Percentiles rank a stretch among this genome's conserved stretches.
phyloP scores from a whole-genome alignment of 2,329 filamentous ascomycete species.

The Didymella keratinophila region DNA sequence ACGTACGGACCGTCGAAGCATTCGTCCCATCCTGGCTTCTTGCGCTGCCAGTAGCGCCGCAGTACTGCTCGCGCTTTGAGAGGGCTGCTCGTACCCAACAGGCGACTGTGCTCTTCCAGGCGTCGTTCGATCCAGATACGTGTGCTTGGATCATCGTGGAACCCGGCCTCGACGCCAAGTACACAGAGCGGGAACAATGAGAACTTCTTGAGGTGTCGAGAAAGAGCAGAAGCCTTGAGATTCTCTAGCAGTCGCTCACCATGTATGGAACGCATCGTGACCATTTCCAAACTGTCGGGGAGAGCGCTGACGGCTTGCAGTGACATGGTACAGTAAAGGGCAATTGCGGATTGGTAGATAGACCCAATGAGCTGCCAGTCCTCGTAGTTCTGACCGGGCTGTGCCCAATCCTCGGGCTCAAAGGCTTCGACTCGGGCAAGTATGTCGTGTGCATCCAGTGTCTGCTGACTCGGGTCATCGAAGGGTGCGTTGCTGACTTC shows the following conservation, averaged over 20 bases:
- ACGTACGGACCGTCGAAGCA: conserved; percentile 40
- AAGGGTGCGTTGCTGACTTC: conserved; percentile 22
- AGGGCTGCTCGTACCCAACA: conserved; percentile 33
- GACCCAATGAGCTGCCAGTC: conserved; percentile 38
- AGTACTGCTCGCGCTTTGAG: conserved; percentile 34
- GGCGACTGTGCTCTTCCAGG: conserved; percentile 27
- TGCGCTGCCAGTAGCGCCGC: conserved; percentile 36
- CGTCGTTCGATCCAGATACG: conserved; percentile 32
- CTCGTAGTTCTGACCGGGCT: conserved; percentile 27
- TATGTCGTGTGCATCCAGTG: conserved; percentile 30
- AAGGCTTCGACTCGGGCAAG: conserved; percentile 35
- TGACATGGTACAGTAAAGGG: conserved; percentile 41
- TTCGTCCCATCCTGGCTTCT: conserved; percentile 36
- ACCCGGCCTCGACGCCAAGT: conserved; percentile 38
- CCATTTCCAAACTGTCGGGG: conserved; percentile 27
- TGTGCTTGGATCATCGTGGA: conserved; percentile 23
- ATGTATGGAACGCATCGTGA: conserved; percentile 25
- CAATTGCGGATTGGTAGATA: conserved; percentile 35
- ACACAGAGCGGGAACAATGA: conserved; percentile 39
- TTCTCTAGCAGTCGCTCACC: conserved; percentile 23
- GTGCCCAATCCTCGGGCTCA: conserved; percentile 37
- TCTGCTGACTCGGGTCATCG: conserved; percentile 1
- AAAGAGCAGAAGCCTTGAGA: conserved; percentile 20
- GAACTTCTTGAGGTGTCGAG: conserved; percentile 24
- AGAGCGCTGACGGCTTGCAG: conserved; percentile 34